Conservation (phyloP, 345 rosid genomes). For the Arabidopsis arenosa region DNA sequence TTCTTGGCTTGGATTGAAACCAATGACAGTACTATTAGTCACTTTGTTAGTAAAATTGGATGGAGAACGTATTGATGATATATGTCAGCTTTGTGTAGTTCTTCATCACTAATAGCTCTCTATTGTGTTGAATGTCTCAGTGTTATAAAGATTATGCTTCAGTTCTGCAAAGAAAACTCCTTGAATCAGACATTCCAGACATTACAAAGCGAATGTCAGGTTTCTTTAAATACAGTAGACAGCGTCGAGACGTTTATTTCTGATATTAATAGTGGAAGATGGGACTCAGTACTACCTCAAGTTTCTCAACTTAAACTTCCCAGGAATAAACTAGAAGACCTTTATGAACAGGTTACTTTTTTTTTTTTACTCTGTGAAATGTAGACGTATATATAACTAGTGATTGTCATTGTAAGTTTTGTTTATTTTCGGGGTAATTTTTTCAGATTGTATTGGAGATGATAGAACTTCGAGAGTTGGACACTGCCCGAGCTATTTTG, state of each 20-base stretch:
- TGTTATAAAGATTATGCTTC: slow-evolving; percentile 95
- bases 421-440: slow-evolving; percentile 10
- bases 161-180: slow-evolving; percentile 97
- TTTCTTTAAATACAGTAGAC: slow-evolving; percentile 89
- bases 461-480: slow-evolving; percentile 96
- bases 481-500: slow-evolving; percentile 93
- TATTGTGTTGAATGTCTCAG: slow-evolving; percentile 48
- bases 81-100: neutral
- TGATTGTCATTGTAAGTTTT: neutral
- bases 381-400: neutral
- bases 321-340: slow-evolving; percentile 84
- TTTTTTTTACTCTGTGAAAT: neutral
- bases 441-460: slow-evolving; percentile 91
- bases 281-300: slow-evolving; percentile 95
- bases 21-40: neutral
- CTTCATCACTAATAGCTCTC: neutral
- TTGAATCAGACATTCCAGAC: slow-evolving; percentile 94
- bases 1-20: no score
- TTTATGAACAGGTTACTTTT: slow-evolving; percentile 79
- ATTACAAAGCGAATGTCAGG: slow-evolving; percentile 93
- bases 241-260: slow-evolving; percentile 92
- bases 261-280: slow-evolving; percentile 86
- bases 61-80: neutral
- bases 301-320: slow-evolving; percentile 96
- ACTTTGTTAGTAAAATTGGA: neutral